Evolutionary conservation across 257 asterid species (phyloP).

Genomic region (Nicotiana obtusifolia): DNA sequence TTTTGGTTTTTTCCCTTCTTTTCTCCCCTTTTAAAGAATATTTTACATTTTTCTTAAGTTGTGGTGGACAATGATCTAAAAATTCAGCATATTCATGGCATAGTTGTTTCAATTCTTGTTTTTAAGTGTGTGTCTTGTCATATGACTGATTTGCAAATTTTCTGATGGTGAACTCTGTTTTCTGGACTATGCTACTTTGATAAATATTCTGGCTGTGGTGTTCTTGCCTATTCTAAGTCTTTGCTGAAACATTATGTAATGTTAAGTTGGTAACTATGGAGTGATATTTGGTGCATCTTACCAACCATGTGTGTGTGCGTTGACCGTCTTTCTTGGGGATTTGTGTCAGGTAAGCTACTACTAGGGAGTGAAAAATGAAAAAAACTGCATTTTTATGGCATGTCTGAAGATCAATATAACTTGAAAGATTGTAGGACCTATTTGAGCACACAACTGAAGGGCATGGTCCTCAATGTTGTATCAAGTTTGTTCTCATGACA

Average conservation of each 20-base stretch:
- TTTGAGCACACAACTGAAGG: not conserved
- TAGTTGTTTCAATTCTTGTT: not conserved
- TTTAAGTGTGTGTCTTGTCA: not conserved
- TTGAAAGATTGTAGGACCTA: not conserved
- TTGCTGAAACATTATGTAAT: not conserved
- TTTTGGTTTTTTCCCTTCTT: conserved; percentile 10
- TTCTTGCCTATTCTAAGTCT: not conserved
- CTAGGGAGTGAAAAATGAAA: not conserved
- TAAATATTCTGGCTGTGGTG: not conserved
- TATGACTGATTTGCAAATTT: not conserved
- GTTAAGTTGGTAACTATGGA: conserved; percentile 3
- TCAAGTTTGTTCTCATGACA: not conserved
- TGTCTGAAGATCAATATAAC: not conserved
- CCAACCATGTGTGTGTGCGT: not conserved
- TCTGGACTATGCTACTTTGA: not conserved
- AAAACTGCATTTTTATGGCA: not conserved
- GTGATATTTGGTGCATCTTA: not conserved
- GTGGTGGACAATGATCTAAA: not conserved
- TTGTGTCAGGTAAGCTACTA: not conserved
- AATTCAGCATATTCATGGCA: not conserved
- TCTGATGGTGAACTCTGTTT: not conserved
- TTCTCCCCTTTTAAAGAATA: not conserved
- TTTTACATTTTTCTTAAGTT: not conserved
- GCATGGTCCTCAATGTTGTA: not conserved
- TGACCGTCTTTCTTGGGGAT: not conserved